Evolutionary conservation across 2,329 filamentous ascomycete species (phyloP).

Genomic region (Claviceps purpurea): DNA sequence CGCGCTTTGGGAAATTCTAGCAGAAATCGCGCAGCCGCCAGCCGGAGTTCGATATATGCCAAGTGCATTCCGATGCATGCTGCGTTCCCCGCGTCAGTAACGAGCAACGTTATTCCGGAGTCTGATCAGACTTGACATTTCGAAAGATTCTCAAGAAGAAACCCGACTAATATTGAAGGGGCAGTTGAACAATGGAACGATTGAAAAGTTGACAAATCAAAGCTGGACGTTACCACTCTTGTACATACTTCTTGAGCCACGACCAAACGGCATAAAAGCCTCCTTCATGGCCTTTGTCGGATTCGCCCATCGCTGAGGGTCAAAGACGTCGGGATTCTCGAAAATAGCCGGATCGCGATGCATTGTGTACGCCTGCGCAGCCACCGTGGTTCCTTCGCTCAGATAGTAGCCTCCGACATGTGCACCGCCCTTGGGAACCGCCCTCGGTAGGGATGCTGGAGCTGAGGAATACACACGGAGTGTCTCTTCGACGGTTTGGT

Average conservation of each 20-base stretch:
- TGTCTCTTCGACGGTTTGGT: conserved; percentile 30
- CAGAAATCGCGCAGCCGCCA: conserved; percentile 39
- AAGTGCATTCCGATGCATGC: conserved; percentile 44
- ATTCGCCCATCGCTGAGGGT: conserved; percentile 8
- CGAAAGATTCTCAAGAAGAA: too few species aligned
- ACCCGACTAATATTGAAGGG: too few species aligned
- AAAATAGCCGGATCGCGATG: conserved; percentile 30
- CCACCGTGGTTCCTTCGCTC: conserved; percentile 24
- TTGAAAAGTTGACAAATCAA: too few species aligned
- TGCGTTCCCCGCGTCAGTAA: too few species aligned
- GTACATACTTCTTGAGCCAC: conserved; percentile 29
- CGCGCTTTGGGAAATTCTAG: conserved; percentile 25
- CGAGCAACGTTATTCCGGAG: too few species aligned
- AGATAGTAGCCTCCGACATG: conserved; percentile 25
- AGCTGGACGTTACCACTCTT: neutral
- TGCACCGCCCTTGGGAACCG: conserved; percentile 25
- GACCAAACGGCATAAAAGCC: conserved; percentile 38
- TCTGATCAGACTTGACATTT: too few species aligned
- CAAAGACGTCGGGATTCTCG: conserved; percentile 20
- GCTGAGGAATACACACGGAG: conserved; percentile 29
- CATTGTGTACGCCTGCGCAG: conserved; percentile 31
- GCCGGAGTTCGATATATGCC: conserved; percentile 40
- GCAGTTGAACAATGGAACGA: too few species aligned
- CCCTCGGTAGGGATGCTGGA: conserved; percentile 25
- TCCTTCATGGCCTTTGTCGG: conserved; percentile 29